Base-by-base conservation (phyloP, 371 early-diverging fungal genomes). In the Smittium mucronatum region DNA sequence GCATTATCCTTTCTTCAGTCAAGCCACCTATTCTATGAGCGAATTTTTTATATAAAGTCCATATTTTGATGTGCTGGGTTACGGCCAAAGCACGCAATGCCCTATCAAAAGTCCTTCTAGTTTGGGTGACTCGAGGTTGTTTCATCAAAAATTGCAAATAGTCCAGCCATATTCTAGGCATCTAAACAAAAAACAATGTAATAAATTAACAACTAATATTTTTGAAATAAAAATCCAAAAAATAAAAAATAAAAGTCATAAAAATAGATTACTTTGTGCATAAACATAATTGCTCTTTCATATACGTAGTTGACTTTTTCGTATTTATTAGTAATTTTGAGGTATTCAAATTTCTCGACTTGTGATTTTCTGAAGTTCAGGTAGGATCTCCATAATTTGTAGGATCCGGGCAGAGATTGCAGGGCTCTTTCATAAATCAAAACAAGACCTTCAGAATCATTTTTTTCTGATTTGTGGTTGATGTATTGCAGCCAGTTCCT, bases 371-470 rank as follows among this genome's bases (percentile, higher is more conserved):
- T 86, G 58, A 86, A 75, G 74, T 89, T 89, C n/a, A 96, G 76
- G 73, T 95, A 95, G 36, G 78, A 75, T 74, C 91, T 93, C 97
- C 97, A 98, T 21, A 98, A 82, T 76, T 94, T 95, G 81, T 95
- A 97, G 5, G 92, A 91, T 1, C 95, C 92, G 0, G 98, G 98
- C 0, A 97, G 79, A 63, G 86, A 85, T 67, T 85, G 82, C 33
- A 95, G 75, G 0, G 97, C 95, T 15, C 98, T 88, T 75, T 95
- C 95, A 75, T 86, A 94, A 0, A 95, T 75, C 36, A 88, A 81
- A 60, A 85, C 83, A 8, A 47, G 28, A 21, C 16, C 47, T 31
- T 64, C 25, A 16, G 17, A 25, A 17, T 58, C 30, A 2, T 25
- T 30, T 58, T 35, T 36, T 34, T 26, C 78, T 0, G 80, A 79